Percentiles rank a stretch among this genome's conserved stretches.
phyloP scores from a whole-genome alignment of 345 rosid genomes.

The Acer campestre region DNA sequence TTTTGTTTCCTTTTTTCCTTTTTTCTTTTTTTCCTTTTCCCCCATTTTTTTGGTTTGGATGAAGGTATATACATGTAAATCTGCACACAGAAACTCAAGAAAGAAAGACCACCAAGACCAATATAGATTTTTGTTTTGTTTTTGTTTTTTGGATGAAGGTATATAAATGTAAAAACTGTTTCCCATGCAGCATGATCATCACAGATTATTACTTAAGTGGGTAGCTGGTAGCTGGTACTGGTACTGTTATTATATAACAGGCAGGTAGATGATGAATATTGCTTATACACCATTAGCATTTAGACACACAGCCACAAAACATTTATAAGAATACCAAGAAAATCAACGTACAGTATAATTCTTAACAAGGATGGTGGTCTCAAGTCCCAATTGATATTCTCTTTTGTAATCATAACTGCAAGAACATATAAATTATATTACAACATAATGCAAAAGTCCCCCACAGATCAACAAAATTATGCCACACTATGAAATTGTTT shows the following conservation, averaged over 20 bases:
- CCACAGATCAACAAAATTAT: neutral
- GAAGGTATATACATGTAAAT: neutral
- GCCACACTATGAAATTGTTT: conserved; percentile 13
- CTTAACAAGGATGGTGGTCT: conserved; percentile 95
- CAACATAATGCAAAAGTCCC: neutral
- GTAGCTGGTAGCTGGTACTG: neutral
- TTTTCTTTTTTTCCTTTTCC: neutral
- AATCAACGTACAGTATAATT: conserved; percentile 79
- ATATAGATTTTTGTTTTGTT: neutral
- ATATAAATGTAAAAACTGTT: neutral
- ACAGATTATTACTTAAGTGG: neutral
- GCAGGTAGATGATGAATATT: conserved; percentile 3
- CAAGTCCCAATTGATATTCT: conserved; percentile 89
- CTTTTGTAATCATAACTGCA: conserved; percentile 96
- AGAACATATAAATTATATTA: conserved; percentile 20
- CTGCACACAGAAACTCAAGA: neutral
- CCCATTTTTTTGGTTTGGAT: neutral
- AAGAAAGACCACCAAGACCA: neutral
- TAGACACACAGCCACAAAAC: neutral
- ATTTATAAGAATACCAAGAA: neutral
- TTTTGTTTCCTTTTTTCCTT: neutral
- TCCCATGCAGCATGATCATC: neutral
- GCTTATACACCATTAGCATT: neutral
- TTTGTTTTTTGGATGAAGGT: neutral
- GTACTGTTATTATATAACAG: neutral